phyloP scores from a whole-genome alignment of 2,329 filamentous ascomycete species.

The Atkinsonella texensis region DNA sequence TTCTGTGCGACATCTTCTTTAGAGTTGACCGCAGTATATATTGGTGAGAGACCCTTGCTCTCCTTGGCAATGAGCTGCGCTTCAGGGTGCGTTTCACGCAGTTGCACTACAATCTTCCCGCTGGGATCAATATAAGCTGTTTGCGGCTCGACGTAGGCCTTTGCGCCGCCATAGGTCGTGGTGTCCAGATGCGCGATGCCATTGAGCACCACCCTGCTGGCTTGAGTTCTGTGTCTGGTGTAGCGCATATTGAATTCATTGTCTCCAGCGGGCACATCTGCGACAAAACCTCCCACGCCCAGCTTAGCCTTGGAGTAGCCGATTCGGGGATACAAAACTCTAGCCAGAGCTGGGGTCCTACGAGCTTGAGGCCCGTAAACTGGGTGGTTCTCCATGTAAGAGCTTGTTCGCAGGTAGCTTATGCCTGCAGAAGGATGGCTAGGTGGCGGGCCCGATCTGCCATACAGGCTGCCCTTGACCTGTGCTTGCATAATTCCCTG shows the following conservation, averaged over 20 bases:
- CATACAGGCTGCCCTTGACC: slow-evolving; percentile 30
- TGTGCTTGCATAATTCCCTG: slow-evolving; percentile 14
- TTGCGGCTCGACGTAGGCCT: slow-evolving; percentile 37
- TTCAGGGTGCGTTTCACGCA: slow-evolving; percentile 27
- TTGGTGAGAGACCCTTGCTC: slow-evolving; percentile 22
- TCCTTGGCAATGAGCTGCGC: slow-evolving; percentile 35
- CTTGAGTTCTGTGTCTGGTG: slow-evolving; percentile 8
- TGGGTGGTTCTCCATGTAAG: slow-evolving; percentile 47
- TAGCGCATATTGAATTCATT: slow-evolving; percentile 27
- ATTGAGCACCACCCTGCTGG: slow-evolving; percentile 17
- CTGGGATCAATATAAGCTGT: slow-evolving; percentile 34
- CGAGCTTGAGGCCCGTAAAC: slow-evolving; percentile 45
- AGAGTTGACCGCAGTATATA: slow-evolving; percentile 18
- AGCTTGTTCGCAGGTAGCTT: slow-evolving; percentile 45
- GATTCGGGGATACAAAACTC: slow-evolving; percentile 36
- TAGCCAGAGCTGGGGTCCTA: slow-evolving; percentile 35
- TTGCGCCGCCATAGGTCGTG: slow-evolving; percentile 37
- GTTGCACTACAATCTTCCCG: slow-evolving; percentile 34
- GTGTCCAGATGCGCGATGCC: slow-evolving; percentile 34
- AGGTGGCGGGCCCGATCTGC: slow-evolving; percentile 41
- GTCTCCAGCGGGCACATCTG: slow-evolving; percentile 28
- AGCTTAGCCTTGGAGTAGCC: slow-evolving; percentile 27
- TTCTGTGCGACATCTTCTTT: slow-evolving; percentile 10
- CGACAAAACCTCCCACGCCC: slow-evolving; percentile 44
- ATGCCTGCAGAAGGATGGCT: slow-evolving; percentile 52